Conservation (phyloP, 805 yeast species). For the Candida loeiensis region DNA sequence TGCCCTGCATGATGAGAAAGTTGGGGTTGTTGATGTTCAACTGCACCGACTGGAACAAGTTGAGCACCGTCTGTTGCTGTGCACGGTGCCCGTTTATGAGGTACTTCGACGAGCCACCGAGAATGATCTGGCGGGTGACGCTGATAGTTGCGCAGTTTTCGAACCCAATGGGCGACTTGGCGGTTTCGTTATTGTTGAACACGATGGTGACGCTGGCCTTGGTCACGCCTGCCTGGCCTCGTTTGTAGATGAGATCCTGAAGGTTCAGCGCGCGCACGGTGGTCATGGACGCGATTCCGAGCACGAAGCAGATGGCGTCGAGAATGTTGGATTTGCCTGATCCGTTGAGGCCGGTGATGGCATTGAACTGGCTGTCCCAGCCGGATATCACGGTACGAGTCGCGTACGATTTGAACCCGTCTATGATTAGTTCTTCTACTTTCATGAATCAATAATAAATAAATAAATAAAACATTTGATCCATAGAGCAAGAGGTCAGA, state of each 20-base stretch:
- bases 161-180: conserved; percentile 83
- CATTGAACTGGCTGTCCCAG: conserved; percentile 97
- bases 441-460: conserved; percentile 46
- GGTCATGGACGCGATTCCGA: conserved; percentile 92
- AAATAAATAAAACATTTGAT: not conserved
- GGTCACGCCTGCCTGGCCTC: conserved; percentile 98
- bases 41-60: conserved; percentile 90
- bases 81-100: conserved; percentile 95
- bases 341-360: conserved; percentile 96
- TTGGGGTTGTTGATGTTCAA: conserved; percentile 95
- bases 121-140: conserved; percentile 84
- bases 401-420: conserved; percentile 97
- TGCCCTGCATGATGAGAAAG: conserved; percentile 97
- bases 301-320: conserved; percentile 97
- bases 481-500: too few relatives aligned
- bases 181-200: conserved; percentile 77
- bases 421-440: conserved; percentile 94
- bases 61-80: conserved; percentile 87
- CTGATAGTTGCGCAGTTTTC: conserved; percentile 74
- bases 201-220: conserved; percentile 96
- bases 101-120: conserved; percentile 91
- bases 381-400: conserved; percentile 91
- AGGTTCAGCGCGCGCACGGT: conserved; percentile 90
- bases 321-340: conserved; percentile 95
- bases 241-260: conserved; percentile 90